Evolutionary conservation across 768 basidiomycete species (phyloP), one percentile per base, ranked within the genome.

Genomic region (Crassisporium funariophilum): DNA sequence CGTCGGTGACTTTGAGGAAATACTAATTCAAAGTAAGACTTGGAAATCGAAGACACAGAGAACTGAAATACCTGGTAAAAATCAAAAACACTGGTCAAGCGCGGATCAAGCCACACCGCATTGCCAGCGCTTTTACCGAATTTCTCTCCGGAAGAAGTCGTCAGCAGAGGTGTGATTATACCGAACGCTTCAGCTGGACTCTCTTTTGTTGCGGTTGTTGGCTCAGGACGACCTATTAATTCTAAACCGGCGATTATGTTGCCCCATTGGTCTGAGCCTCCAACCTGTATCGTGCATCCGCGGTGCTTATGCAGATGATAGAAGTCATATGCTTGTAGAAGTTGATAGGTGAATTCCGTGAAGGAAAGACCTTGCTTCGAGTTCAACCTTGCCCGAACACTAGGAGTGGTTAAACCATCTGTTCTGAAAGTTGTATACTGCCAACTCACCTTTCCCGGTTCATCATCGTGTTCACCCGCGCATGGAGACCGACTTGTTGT

Each of bases 181-280:
- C 93, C 95, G 61, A 79, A 95, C 5, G 82, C 88, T 19, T 65
- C 54, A 12, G 46, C 38, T 5, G 54, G 49, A 71, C 52, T 59
- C 50, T 24, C 48, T 20, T 34, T 53, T 15, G 20, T 34, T 27
- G 52, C 46, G 19, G 31, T 48, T 20, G 48, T 49, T 21, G 41
- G 29, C 16, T 66, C 50, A 46, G 77, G 70, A 41, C 84, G 83
- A 44, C 82, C 78, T 58, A 98, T 95, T 46, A 99, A 79, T 46
- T 98, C 93, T 24, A 98, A 74, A 16, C 97, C 97, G 20, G 91
- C 89, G 22, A 95, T 70, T 53, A 99, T 98, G 62, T 99, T 99
- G 12, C 97, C 97, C 90, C 94, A 97, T 65, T 99, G 97, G 65
- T 99, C 97, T 0, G 93, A 95, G 8, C 97, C 97, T 39, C 97